Percentiles rank a stretch among this genome's conserved stretches.
Evolutionary conservation across 1,284 basidiomycete species (phyloP).

Genomic region (Hemileia vastatrix): DNA sequence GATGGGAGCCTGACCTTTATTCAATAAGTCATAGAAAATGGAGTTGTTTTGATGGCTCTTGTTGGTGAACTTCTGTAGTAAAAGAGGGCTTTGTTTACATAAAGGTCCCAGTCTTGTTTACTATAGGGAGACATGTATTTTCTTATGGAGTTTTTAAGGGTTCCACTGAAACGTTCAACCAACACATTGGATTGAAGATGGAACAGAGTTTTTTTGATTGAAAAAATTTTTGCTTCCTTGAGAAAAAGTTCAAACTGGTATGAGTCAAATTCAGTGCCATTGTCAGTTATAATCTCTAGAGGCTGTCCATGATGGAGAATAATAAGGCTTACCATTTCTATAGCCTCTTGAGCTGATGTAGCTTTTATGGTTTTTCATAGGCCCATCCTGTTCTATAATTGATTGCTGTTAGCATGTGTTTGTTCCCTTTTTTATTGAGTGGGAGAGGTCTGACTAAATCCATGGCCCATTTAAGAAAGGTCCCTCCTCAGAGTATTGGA

Average conservation of each 20-base stretch:
- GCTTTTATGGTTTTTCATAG: background rate
- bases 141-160: background rate
- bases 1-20: background rate
- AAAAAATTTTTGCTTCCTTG: background rate
- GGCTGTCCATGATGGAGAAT: slow-evolving; percentile 1
- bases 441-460: slow-evolving; percentile 1
- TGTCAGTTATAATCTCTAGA: background rate
- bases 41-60: background rate
- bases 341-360: background rate
- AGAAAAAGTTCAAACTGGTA: background rate
- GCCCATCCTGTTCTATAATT: slow-evolving; percentile 12
- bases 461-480: slow-evolving; percentile 5
- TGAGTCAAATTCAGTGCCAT: background rate
- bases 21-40: slow-evolving; percentile 7
- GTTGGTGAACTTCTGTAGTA: background rate
- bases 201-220: background rate
- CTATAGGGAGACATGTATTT: slow-evolving; percentile 1
- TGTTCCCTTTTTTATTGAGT: background rate
- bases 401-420: slow-evolving; percentile 3
- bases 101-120: background rate
- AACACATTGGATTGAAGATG: slow-evolving; percentile 10
- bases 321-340: background rate
- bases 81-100: background rate
- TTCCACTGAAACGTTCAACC: slow-evolving; percentile 6
- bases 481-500: background rate